Evolutionary conservation across 108 stramenopile genomes (phyloP), one percentile per base, ranked within the genome.

Genomic region (Schizochytrium sp.): DNA sequence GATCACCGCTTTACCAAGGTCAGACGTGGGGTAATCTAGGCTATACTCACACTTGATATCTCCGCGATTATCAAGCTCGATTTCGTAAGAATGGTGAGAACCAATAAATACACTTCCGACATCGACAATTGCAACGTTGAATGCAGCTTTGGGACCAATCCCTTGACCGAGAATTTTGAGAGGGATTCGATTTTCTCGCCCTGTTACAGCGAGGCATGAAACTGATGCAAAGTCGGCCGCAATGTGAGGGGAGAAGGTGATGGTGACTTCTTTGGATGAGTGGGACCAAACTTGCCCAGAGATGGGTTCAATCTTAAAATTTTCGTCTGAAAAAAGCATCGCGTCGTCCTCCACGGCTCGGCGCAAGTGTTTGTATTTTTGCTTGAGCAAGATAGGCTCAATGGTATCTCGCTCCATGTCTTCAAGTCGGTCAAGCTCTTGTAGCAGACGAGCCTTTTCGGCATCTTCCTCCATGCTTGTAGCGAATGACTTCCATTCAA

Each of bases 251-350:
- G 88, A 87, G 57, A 95, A 95, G 55, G 87, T 87, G 44, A 95
- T 92, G 38, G 92, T 93, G 28, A 94, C 90, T 73, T 95, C 94
- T 4, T 93, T 92, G 57, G 93, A 90, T 38, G 93, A 91, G 60
- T 90, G 57, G 49, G 94, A 93, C 93, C 94, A 94, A 47, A 95
- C 92, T 53, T 93, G 88, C 17, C 94, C 94, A 10, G 61, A 46
- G 41, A 93, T 53, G 28, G 94, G 94, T 56, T 91, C 90, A 46
- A 95, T 92, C 56, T 88, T 88, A 73, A 94, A 95, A 60, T 91
- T 91, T 8, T 93, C 93, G 89, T 95, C 93, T 40, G 91, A 73
- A 55, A 95, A 95, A 15, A 90, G 92, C 93, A 95, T 93, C 15
- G 58, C 69, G 76, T 94, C 94, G 87, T 91, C 89, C 45, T 69